Conservation (phyloP, 495 filamentous ascomycete species). For the Pseudevernia furfuracea region DNA sequence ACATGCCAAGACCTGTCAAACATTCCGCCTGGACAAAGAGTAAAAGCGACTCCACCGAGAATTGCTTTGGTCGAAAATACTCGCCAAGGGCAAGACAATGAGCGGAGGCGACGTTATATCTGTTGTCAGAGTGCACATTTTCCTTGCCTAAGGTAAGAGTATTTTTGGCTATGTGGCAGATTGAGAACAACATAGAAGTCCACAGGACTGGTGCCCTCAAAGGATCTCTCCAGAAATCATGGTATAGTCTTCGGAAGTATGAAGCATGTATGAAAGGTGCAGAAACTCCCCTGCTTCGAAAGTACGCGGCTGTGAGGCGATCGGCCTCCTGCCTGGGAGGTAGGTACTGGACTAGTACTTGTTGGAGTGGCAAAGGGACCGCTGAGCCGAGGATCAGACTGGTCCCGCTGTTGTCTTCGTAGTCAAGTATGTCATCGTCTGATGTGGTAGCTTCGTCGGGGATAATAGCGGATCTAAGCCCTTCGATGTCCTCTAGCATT, state of each 20-base stretch:
- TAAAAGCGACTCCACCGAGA: constrained; percentile 36
- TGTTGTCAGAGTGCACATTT: constrained; percentile 12
- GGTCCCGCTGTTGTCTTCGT: not conserved
- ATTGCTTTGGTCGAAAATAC: constrained; percentile 31
- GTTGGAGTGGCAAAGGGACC: not conserved
- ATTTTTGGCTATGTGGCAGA: constrained; percentile 26
- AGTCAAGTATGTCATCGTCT: not conserved
- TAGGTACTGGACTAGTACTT: not conserved
- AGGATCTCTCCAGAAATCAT: constrained; percentile 32
- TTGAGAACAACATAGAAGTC: constrained; percentile 32
- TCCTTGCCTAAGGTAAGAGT: not conserved
- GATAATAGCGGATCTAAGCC: constrained; percentile 27
- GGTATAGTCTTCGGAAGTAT: constrained; percentile 26
- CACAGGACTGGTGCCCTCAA: constrained; percentile 24
- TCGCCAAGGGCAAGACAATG: constrained; percentile 34
- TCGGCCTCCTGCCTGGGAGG: not conserved
- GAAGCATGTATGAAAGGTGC: constrained; percentile 20
- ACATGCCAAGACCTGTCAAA: constrained; percentile 33
- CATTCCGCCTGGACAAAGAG: constrained; percentile 36
- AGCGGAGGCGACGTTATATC: constrained; percentile 29
- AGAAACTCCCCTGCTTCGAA: not conserved
- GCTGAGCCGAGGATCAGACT: not conserved
- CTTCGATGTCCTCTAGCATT: constrained; percentile 31
- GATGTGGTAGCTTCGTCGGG: constrained; percentile 20
- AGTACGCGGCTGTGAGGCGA: not conserved